A percentile compares a stretch with the other conserved stretches of the same genome.
Conservation (phyloP, 2,329 filamentous ascomycete species). For the Fusarium sp. region DNA sequence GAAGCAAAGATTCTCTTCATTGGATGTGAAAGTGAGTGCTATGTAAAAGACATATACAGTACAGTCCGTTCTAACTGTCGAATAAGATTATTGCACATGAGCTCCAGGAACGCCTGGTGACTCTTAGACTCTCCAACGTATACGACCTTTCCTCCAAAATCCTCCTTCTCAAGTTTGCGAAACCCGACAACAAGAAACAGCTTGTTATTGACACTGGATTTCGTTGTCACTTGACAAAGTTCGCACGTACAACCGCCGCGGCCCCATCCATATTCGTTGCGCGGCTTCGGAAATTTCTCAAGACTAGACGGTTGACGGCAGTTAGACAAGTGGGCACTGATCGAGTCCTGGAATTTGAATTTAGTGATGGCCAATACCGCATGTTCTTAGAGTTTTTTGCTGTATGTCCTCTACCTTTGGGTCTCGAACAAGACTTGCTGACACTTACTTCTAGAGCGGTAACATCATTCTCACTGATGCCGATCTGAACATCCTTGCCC, state of each 20-base stretch:
- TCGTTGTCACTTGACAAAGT: conserved; percentile 92
- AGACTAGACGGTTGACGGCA: conserved; percentile 83
- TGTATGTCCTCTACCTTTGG: conserved; percentile 43
- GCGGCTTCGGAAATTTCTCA: conserved; percentile 86
- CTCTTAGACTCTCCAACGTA: conserved; percentile 88
- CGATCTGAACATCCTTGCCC: conserved; percentile 81
- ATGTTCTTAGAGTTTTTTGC: conserved; percentile 97
- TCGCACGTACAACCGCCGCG: conserved; percentile 85
- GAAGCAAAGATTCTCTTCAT: conserved; percentile 84
- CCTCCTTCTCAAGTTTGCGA: conserved; percentile 93
- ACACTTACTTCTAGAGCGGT: conserved; percentile 67
- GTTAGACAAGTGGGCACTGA: conserved; percentile 92
- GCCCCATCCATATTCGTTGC: conserved; percentile 88
- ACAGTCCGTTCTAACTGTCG: conserved; percentile 8
- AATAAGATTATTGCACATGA: conserved; percentile 90
- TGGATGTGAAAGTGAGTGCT: conserved; percentile 74
- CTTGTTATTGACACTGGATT: conserved; percentile 95
- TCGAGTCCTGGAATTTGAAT: conserved; percentile 89
- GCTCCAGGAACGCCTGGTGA: conserved; percentile 79
- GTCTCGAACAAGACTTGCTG: conserved; percentile 1
- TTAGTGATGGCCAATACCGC: conserved; percentile 89
- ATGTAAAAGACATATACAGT: background rate
- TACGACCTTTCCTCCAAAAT: conserved; percentile 97
- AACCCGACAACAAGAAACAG: conserved; percentile 88
- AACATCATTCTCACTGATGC: conserved; percentile 93